Base-by-base conservation (phyloP, 129 eudicot genomes). In the Lonicera japonica region DNA sequence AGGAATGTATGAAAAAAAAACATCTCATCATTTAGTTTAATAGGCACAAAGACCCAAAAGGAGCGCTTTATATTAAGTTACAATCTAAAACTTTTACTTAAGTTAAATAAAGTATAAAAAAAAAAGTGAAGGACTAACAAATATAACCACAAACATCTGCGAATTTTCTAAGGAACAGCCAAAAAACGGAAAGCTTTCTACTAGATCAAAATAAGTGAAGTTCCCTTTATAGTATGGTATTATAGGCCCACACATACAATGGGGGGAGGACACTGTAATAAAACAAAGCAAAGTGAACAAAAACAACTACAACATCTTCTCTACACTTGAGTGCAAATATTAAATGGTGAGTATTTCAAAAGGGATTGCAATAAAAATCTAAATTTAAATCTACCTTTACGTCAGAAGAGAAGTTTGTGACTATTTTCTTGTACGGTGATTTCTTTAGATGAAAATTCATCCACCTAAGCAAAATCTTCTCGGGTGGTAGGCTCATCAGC, bases 401-500 rank as follows among this genome's bases (percentile, higher is more conserved):
- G 70, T 91, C 97, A 40, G 97, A 84, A 21, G 97, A 91, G 77
- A 91, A 91, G 74, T 91, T 91, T 73, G 97, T 84, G 62, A 87
- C 86, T 47, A 71, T 77, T 75, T 87, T 91, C 65, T 20, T 65
- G 88, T 87, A 91, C 51, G 56, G 84, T 48, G 95, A 62, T 66
- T 91, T 91, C 73, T 72, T 87, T 50, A 91, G 75, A 64, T 91
- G 96, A 79, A 84, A 91, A 76, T 90, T 90, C 97, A 90, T 90
- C 97, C 97, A 90, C 73, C 95, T 70, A 39, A 90, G 87, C 72
- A 91, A 66, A 58, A 91, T 87, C 80, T 91, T 91, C 61, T 91
- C 97, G 21, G 97, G 97, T 70, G 97, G 82, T 62, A 91, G 77
- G 73, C 80, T 84, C 97, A 87, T 87, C 63, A 91, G 82, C 75